Evolutionary conservation across 169 alveolate genomes (phyloP), one percentile per base, ranked within the genome.

Genomic region (Plasmodium adleri): DNA sequence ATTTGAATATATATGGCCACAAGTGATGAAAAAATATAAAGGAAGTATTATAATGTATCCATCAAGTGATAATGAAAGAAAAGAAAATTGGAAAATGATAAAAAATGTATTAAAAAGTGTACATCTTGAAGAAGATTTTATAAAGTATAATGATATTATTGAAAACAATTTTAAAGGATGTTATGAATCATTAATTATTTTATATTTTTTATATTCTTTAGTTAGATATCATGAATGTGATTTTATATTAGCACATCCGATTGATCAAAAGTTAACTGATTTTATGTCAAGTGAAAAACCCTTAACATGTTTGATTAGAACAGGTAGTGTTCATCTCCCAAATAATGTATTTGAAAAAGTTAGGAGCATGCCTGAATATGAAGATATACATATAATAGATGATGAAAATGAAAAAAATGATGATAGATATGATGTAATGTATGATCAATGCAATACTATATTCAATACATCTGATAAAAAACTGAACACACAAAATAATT

Each of bases 241-340:
- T 49, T 92, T 92, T 54, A 68, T 78, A 3, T 43, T 92, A 39
- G 88, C 92, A 17, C 88, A 80, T 12, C 91, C 93, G 0, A 75
- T 92, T 8, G 76, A 78, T 56, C 52, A 43, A 24, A 54, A 43
- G 22, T 50, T 92, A 3, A 67, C 93, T 0, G 74, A 52, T 22
- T 92, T 92, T 43, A 88, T 92, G 95, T 86, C 95, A 26, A 88
- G 92, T 43, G 91, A 78, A 7, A 87, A 88, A n/a, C 95, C 95
- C 3, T 70, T 92, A 9, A 88, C 66, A 3, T 92, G 93, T 12
- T 64, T 92, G 7, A 52, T 88, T 12, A 74, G 67, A 8, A 92
- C 92, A 4, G 93, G 93, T 5, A 72, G 92, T 54, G 91, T 92
- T 9, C 15, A 45, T n/a, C 70, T 92, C 20, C 70, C 90, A 20